Evolutionary conservation across 2,329 filamentous ascomycete species (phyloP).

Genomic region (Dactylellina parvicollis): DNA sequence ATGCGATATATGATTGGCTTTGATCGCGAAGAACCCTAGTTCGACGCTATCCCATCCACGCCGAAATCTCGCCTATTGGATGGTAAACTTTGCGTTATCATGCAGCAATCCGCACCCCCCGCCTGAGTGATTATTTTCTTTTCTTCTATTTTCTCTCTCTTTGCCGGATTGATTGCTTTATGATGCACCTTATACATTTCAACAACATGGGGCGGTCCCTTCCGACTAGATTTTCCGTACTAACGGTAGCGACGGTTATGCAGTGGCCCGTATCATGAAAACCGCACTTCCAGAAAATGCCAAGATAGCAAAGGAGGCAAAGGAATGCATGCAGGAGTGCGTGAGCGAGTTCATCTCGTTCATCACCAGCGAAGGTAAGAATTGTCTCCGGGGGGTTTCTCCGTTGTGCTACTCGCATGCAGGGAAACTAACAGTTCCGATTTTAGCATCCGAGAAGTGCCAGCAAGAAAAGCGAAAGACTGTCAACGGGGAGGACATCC

Average conservation of each 20-base stretch:
- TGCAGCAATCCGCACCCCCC: slow-evolving; percentile 53
- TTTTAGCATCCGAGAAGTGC: slow-evolving; percentile 92
- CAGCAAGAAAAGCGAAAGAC: slow-evolving; percentile 99
- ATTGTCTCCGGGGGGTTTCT: slow-evolving; percentile 55
- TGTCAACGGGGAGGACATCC: slow-evolving; percentile 96
- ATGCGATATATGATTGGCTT: slow-evolving; percentile 54
- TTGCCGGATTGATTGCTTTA: slow-evolving; percentile 29
- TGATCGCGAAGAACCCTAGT: slow-evolving; percentile 49
- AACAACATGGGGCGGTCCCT: slow-evolving; percentile 52
- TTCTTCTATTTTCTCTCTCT: slow-evolving; percentile 5
- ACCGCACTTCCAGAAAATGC: slow-evolving; percentile 95
- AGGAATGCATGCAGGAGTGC: slow-evolving; percentile 99
- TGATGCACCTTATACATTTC: slow-evolving; percentile 47
- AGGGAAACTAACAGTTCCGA: slow-evolving; percentile 21
- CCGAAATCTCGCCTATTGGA: slow-evolving; percentile 53
- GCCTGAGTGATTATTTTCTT: slow-evolving; percentile 51
- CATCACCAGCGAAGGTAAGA: slow-evolving; percentile 96
- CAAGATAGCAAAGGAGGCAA: slow-evolving; percentile 98
- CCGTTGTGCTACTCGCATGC: slow-evolving; percentile 42
- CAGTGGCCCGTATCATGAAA: slow-evolving; percentile 99
- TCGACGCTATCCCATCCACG: slow-evolving; percentile 53
- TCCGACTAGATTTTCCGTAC: slow-evolving; percentile 54
- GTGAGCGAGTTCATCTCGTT: slow-evolving; percentile 99
- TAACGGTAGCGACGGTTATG: slow-evolving; percentile 61
- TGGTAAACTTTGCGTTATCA: slow-evolving; percentile 46